Evolutionary conservation across 179 eudicot species (phyloP), one percentile per base, ranked within the genome.

Genomic region (Amaranthus tricolor): DNA sequence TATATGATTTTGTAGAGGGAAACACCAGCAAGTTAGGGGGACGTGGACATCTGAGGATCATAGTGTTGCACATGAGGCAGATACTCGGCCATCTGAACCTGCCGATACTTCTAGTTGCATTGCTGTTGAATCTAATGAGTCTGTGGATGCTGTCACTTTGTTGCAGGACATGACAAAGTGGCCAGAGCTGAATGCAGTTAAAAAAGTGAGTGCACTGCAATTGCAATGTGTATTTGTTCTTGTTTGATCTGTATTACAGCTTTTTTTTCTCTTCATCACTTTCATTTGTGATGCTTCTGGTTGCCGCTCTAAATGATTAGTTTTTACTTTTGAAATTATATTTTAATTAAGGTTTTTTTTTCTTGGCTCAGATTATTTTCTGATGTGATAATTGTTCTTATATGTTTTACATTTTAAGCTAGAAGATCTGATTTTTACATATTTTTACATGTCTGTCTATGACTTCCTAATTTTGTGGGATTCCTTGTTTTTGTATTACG

Each of bases 181-280:
- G 85, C 86, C 82, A 54, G 91, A 89, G 79, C 86, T 81, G 53
- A 84, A 77, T 65, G 75, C 82, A 61, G 77, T 65, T 16, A 88
- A 86, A 79, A 91, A 92, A 84, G 91, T 92, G 84, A 75, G 86
- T 84, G 56, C 48, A 40, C 53, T 48, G 62, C 21, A 19, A 24
- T 5, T 16, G 40, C 54, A 51, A 16, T 62, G 62, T 45, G 60
- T 24, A 55, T 57, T 17, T 74, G 56, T 31, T 49, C 17, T 45
- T 44, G 50, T 74, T 50, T 58, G 19, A 62, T 48, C 50, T 60
- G 15, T 17, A 20, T 7, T 9, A 19, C 50, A 15, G 10, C 43
- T 0, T n/a, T 1, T 7, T 66, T 40, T 45, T 47, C 11, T 17
- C 45, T 65, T 47, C 48, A 31, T 21, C 5, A 52, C 56, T 15